Conservation (phyloP, 2,329 filamentous ascomycete genomes). For the Massarina eburnea region DNA sequence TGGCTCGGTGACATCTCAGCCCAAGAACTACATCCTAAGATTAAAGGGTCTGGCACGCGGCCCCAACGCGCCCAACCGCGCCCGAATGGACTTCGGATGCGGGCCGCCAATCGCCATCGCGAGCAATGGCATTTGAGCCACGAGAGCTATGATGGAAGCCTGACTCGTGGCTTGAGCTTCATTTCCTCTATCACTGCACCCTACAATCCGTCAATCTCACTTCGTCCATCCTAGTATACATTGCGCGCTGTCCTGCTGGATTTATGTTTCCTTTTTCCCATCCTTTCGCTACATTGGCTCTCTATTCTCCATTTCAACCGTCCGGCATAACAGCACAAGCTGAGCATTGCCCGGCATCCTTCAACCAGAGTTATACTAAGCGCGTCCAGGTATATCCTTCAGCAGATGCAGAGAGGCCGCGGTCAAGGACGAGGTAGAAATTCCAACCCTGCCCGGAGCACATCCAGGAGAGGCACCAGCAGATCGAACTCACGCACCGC, state of each 20-base stretch:
- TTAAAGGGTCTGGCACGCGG: slow-evolving; percentile 34
- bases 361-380: slow-evolving; percentile 30
- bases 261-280: slow-evolving; percentile 10
- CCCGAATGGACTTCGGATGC: slow-evolving; percentile 13
- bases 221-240: slow-evolving; percentile 19
- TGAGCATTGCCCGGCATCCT: slow-evolving; percentile 21
- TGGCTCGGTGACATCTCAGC: slow-evolving; percentile 11
- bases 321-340: slow-evolving; percentile 24
- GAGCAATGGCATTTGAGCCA: slow-evolving; percentile 22
- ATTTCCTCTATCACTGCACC: slow-evolving; percentile 33
- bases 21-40: slow-evolving; percentile 23
- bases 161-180: slow-evolving; percentile 39
- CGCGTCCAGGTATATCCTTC: slow-evolving; percentile 32
- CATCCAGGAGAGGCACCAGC: slow-evolving; percentile 24
- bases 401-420: slow-evolving; percentile 41
- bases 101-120: slow-evolving; percentile 8
- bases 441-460: slow-evolving; percentile 28
- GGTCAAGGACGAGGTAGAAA: slow-evolving; percentile 40
- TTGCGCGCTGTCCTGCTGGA: slow-evolving; percentile 10
- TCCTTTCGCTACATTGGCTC: slow-evolving; percentile 19
- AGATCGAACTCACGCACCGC: slow-evolving; percentile 25
- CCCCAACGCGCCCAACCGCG: slow-evolving; percentile 16
- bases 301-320: slow-evolving; percentile 10
- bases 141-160: slow-evolving; percentile 27
- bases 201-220: slow-evolving; percentile 12